Conservation (phyloP, 345 rosid genomes). For the Eucalyptus urophylla region DNA sequence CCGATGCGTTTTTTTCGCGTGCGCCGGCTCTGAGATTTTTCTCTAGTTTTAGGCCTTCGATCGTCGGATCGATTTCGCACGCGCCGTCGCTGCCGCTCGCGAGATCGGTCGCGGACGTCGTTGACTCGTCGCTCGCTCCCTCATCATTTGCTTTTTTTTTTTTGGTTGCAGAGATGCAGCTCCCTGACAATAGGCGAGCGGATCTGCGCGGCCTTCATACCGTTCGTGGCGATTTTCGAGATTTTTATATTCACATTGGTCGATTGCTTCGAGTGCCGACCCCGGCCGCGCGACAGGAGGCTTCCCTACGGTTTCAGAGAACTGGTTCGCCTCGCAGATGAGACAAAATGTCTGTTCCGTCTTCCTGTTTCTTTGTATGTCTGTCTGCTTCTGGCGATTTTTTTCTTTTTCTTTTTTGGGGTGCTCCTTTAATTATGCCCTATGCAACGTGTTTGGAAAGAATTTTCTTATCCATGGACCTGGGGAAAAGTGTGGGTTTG, state of each 20-base stretch:
- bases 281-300: neutral
- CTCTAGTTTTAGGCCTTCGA: neutral
- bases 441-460: neutral
- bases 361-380: neutral
- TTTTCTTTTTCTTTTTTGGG: no score
- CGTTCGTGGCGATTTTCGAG: constrained; percentile 41
- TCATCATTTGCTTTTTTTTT: neutral
- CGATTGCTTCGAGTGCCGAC: constrained; percentile 29
- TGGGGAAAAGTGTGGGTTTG: neutral
- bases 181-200: constrained; percentile 49
- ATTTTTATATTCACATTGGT: constrained; percentile 16
- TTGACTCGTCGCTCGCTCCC: neutral
- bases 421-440: neutral
- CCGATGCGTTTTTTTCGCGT: neutral
- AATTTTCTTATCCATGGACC: neutral
- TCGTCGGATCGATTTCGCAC: neutral
- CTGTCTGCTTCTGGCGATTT: neutral
- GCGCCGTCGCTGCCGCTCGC: neutral
- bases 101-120: neutral
- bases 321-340: constrained; percentile 47
- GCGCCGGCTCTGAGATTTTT: neutral
- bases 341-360: constrained; percentile 36
- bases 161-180: constrained; percentile 29
- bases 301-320: neutral
- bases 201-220: constrained; percentile 53